phyloP scores from a whole-genome alignment of 1,284 basidiomycete species.

The Mycosarcoma maydis region DNA sequence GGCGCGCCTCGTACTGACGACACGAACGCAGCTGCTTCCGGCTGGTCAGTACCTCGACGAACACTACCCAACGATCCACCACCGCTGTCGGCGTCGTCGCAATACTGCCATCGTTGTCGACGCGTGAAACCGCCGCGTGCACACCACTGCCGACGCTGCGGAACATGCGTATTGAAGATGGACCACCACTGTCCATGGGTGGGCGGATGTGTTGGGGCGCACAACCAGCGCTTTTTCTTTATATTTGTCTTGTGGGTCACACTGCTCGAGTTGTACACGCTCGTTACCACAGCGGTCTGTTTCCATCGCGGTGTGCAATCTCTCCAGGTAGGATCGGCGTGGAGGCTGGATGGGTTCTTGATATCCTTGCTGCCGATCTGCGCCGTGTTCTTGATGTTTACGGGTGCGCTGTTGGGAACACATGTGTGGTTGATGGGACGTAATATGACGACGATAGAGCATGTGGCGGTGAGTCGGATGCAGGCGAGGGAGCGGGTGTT shows the following conservation, averaged over 20 bases:
- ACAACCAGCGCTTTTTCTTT: slow-evolving; percentile 82
- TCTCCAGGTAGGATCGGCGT: slow-evolving; percentile 34
- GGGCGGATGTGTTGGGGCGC: slow-evolving; percentile 82
- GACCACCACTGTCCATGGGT: slow-evolving; percentile 79
- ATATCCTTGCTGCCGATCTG: slow-evolving; percentile 74
- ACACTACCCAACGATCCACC: slow-evolving; percentile 26
- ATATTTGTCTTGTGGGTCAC: slow-evolving; percentile 76
- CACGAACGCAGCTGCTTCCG: background rate
- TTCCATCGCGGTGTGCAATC: slow-evolving; percentile 55
- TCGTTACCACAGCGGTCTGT: slow-evolving; percentile 69
- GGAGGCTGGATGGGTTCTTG: slow-evolving; percentile 73
- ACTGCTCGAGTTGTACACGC: slow-evolving; percentile 73
- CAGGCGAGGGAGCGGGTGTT: slow-evolving; percentile 74
- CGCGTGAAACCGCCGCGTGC: slow-evolving; percentile 76
- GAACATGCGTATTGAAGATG: slow-evolving; percentile 77
- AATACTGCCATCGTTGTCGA: slow-evolving; percentile 65
- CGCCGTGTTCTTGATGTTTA: slow-evolving; percentile 79
- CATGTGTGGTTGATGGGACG: slow-evolving; percentile 75
- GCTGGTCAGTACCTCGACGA: slow-evolving; percentile 22
- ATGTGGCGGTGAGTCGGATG: slow-evolving; percentile 72
- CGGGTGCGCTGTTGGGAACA: slow-evolving; percentile 71
- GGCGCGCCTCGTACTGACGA: background rate
- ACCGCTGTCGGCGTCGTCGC: slow-evolving; percentile 25
- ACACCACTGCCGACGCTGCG: slow-evolving; percentile 81
- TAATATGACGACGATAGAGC: slow-evolving; percentile 83